A percentile compares a stretch with the other conserved stretches of the same genome.
Conservation (phyloP, 139 green algal genomes). For the Chlamydomonas asymmetrica region DNA sequence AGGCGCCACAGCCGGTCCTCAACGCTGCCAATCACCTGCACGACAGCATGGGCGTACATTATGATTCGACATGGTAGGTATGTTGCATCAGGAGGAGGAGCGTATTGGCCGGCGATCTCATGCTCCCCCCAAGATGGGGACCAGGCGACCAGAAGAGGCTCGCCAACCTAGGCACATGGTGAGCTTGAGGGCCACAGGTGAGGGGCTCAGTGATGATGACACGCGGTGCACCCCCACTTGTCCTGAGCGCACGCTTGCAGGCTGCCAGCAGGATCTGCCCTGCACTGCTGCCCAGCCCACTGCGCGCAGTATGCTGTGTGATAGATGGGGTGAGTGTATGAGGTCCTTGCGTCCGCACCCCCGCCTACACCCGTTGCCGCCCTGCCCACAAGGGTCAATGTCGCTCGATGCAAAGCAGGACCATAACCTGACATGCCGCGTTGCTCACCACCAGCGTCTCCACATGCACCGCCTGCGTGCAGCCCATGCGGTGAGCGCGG, state of each 20-base stretch:
- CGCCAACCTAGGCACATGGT: too few relatives aligned
- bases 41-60: too few relatives aligned
- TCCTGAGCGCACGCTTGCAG: too few relatives aligned
- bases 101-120: neutral
- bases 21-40: too few relatives aligned
- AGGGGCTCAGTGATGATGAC: too few relatives aligned
- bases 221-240: too few relatives aligned
- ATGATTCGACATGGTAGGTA: too few relatives aligned
- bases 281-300: neutral
- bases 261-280: neutral
- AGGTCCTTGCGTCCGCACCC: neutral
- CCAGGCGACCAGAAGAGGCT: neutral
- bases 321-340: too few relatives aligned
- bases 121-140: neutral
- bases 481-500: slow-evolving; percentile 90
- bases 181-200: too few relatives aligned
- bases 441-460: slow-evolving; percentile 84
- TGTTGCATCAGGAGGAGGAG: neutral
- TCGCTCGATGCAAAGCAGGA: neutral
- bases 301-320: neutral
- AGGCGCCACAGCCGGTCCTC: too few relatives aligned
- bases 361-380: neutral
- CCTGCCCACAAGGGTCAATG: neutral
- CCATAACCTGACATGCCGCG: slow-evolving; percentile 1
- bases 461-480: slow-evolving; percentile 64